Percentiles rank a stretch among this genome's conserved stretches.
These are phyloP conservation scores for Epichloe uncinata DNA, from an alignment of 2,329 filamentous ascomycete species.

Conservation along the genomic window DNA sequence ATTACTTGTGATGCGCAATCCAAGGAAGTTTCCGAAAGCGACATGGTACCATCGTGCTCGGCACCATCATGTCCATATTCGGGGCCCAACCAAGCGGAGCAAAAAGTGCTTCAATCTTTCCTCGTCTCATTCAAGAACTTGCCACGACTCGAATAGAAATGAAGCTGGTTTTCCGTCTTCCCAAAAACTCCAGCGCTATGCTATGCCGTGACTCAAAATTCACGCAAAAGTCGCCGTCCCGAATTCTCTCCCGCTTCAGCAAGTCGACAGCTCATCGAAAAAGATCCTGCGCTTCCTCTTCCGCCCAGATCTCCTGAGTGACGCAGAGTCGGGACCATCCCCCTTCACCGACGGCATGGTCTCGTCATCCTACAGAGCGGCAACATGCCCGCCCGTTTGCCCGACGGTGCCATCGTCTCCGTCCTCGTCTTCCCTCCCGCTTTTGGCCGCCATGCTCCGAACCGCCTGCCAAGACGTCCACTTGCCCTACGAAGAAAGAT, in stretches of 20 bases:
- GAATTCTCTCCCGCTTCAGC: not conserved
- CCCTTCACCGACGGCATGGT: too few relatives aligned
- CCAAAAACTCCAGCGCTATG: conserved; percentile 3
- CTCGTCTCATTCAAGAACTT: not conserved
- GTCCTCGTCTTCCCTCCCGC: too few relatives aligned
- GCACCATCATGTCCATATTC: not conserved
- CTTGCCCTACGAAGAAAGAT: conserved; percentile 22
- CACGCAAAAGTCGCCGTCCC: not conserved
- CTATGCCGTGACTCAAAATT: not conserved
- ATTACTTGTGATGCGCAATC: not conserved
- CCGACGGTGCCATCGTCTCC: not conserved
- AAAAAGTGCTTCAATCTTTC: not conserved
- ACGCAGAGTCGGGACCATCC: not conserved
- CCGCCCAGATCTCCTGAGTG: not conserved
- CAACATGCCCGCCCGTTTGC: too few relatives aligned
- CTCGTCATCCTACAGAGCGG: too few relatives aligned
- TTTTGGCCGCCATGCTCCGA: not conserved
- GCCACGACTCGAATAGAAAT: not conserved
- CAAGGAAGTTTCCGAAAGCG: not conserved
- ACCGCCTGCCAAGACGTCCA: not conserved
- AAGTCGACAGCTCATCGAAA: not conserved
- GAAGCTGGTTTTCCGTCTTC: not conserved
- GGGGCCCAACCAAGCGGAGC: not conserved
- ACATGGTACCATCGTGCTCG: not conserved
- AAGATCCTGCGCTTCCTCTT: not conserved